Conservation (phyloP, 1,284 basidiomycete species). For the Peniophora sp. region DNA sequence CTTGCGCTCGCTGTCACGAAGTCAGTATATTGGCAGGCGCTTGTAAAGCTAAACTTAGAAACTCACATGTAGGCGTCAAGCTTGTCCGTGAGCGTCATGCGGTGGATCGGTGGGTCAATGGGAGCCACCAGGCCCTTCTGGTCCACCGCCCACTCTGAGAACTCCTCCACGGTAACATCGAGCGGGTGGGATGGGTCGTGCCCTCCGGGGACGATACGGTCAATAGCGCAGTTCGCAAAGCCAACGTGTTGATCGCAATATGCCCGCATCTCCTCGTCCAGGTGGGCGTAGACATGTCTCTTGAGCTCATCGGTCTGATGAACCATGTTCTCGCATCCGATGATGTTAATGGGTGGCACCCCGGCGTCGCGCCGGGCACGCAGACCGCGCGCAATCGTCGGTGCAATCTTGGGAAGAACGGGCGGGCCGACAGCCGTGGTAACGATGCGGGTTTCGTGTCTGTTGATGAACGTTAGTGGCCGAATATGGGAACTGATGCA, state of each 20-base stretch:
- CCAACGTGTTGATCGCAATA: conserved; percentile 23
- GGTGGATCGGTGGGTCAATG: conserved; percentile 20
- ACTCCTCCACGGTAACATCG: conserved; percentile 32
- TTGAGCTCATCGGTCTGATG: conserved; percentile 24
- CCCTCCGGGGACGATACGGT: conserved; percentile 31
- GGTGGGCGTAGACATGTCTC: conserved; percentile 22
- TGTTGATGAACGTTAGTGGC: no score
- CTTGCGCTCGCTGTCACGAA: conserved; percentile 23
- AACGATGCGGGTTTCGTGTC: conserved; percentile 23
- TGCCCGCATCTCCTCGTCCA: conserved; percentile 17
- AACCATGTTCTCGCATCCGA: conserved; percentile 34
- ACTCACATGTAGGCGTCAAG: conserved; percentile 24
- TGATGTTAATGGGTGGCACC: conserved; percentile 23
- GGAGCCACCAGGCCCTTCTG: conserved; percentile 18
- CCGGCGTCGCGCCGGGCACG: conserved; percentile 12
- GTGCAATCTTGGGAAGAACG: conserved; percentile 20
- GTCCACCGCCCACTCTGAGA: conserved; percentile 34
- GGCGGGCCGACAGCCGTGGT: conserved; percentile 29
- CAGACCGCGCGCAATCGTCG: conserved; percentile 20
- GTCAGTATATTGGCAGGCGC: no score
- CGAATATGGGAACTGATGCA: no score
- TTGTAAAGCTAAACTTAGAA: no score
- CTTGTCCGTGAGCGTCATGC: conserved; percentile 24
- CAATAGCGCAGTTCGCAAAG: conserved; percentile 35
- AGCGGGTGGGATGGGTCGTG: conserved; percentile 17